Conservation (phyloP, 257 asterid genomes). For the Rehmannia glutinosa region DNA sequence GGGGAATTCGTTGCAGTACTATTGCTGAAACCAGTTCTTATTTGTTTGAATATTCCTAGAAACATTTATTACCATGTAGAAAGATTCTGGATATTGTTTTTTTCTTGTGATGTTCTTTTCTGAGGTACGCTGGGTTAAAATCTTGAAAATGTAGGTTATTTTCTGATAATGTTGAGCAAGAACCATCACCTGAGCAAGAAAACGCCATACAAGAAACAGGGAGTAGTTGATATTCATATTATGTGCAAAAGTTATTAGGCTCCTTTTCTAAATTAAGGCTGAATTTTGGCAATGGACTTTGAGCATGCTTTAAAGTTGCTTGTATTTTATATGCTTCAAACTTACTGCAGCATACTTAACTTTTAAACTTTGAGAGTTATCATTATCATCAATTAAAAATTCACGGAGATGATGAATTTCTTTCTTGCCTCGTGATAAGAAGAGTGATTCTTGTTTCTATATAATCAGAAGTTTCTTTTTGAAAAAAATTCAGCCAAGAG, state of each 20-base stretch:
- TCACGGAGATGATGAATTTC: neutral
- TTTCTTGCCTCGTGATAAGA: neutral
- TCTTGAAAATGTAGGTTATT: neutral
- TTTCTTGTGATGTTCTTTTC: no score
- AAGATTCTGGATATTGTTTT: no score
- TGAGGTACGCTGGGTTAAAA: neutral
- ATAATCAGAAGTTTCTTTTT: neutral
- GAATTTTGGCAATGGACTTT: neutral
- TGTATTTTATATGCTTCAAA: neutral
- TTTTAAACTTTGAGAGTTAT: neutral
- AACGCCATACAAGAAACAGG: neutral
- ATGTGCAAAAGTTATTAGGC: neutral
- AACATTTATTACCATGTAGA: no score
- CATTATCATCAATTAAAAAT: neutral
- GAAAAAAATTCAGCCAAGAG: slow-evolving; percentile 16
- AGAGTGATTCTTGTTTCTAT: neutral
- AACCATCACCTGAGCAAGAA: neutral
- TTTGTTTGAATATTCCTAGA: no score
- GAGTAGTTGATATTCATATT: neutral
- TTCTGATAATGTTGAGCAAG: neutral
- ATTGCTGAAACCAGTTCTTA: no score
- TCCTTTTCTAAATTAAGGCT: neutral
- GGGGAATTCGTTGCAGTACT: no score
- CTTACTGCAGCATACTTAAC: no score
- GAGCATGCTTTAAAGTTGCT: neutral